Evolutionary conservation across 768 basidiomycete genomes (phyloP), one percentile per base, ranked within the genome.

Genomic region (Mycena amicta): DNA sequence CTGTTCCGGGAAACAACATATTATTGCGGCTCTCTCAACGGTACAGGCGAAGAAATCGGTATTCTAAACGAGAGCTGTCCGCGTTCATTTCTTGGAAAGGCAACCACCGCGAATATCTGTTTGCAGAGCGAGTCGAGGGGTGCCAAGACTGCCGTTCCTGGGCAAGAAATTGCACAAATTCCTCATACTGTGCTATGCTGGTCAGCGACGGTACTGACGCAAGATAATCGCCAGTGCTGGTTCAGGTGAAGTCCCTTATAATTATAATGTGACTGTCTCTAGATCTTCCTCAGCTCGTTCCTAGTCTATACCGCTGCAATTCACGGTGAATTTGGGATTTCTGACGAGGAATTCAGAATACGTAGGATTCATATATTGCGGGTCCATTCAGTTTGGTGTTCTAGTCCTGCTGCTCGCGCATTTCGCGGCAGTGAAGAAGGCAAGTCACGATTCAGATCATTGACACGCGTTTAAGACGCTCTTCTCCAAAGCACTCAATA

Each of bases 91-190:
- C 27, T 50, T n/a, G 25, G 54, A 29, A 75, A 64, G n/a, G 50
- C 61, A 67, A 0, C 76, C 76, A n/a, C 69, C 76, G 18, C 73
- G 66, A 37, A 77, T 72, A 60, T 75, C 75, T 13, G 70, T 74
- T 59, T 74, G 74, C 33, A 75, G 25, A 77, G 64, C 3, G n/a
- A 77, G 67, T 18, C 60, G 61, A 1, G 76, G 74, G 15, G 70
- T 65, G 6, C 72, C 71, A n/a, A 75, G 66, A 1, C 60, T 62
- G 4, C 67, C 67, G 56, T 76, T 74, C 39, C 74, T 67, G 26
- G 46, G 68, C 64, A 26, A 75, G 68, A 47, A 71, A 70, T 46
- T 66, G 54, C 22, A 74, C 65, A 60, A 75, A 76, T 15, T 59
- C 53, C 1, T 64, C 58, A n/a, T n/a, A n/a, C 29, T 71, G 68